phyloP scores from a whole-genome alignment of 179 eudicot genomes.

The Sideroxylon spinosum region DNA sequence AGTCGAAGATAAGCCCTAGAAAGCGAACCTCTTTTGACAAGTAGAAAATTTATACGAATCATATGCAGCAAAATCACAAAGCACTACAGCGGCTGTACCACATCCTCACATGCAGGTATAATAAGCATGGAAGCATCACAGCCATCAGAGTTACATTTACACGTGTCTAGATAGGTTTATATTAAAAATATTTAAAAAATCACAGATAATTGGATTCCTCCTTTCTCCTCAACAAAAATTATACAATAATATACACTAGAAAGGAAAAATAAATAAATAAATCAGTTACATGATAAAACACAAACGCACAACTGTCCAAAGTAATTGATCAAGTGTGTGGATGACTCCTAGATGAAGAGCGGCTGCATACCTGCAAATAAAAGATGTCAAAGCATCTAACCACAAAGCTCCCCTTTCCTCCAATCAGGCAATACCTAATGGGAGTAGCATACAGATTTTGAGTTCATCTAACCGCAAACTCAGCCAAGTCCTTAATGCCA shows the following conservation, averaged over 20 bases:
- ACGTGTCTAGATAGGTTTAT: no score
- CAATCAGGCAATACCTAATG: not conserved
- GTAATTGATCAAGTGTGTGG: not conserved
- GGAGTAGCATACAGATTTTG: not conserved
- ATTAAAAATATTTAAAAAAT: no score
- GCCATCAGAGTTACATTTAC: no score
- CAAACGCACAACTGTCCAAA: not conserved
- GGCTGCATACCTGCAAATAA: not conserved
- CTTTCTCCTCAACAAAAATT: no score
- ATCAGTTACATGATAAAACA: not conserved
- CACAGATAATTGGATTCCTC: no score
- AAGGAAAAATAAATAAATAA: not conserved
- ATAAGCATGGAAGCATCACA: no score
- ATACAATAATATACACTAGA: not conserved
- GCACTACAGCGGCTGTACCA: no score
- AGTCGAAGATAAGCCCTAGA: no score
- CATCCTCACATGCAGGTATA: no score
- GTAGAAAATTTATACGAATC: no score
- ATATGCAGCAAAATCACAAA: no score
- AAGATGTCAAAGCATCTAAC: not conserved
- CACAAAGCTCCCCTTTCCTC: not conserved
- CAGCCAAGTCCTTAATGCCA: conserved; percentile 7
- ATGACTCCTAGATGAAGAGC: not conserved
- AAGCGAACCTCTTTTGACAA: no score
- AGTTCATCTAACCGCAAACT: not conserved